Conservation (phyloP, 768 basidiomycete species). For the Amanita rimosa region DNA sequence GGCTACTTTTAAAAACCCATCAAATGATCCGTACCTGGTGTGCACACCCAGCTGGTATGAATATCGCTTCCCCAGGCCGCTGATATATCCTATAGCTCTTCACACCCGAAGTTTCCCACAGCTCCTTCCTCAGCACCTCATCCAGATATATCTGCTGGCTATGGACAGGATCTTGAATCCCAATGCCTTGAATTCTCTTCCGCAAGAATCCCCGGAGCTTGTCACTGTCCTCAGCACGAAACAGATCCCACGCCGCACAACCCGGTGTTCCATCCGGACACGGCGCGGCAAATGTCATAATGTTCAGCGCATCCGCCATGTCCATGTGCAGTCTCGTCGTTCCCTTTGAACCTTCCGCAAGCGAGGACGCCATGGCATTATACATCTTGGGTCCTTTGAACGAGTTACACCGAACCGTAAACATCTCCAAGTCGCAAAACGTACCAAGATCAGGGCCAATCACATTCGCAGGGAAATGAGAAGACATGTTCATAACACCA, state of each 20-base stretch:
- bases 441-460: slow-evolving; percentile 72
- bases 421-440: slow-evolving; percentile 15
- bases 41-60: slow-evolving; percentile 90
- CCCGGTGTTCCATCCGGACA: slow-evolving; percentile 55
- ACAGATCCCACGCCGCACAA: slow-evolving; percentile 89
- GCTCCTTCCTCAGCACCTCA: slow-evolving; percentile 46
- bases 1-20: not conserved
- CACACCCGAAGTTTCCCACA: slow-evolving; percentile 60
- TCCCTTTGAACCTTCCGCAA: slow-evolving; percentile 60
- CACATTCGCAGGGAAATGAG: slow-evolving; percentile 77
- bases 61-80: slow-evolving; percentile 84
- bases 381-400: slow-evolving; percentile 86
- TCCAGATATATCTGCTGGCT: slow-evolving; percentile 84
- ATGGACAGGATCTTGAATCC: slow-evolving; percentile 72
- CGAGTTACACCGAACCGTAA: slow-evolving; percentile 4
- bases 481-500: slow-evolving; percentile 79
- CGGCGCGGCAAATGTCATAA: slow-evolving; percentile 68
- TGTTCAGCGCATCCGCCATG: slow-evolving; percentile 88
- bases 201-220: slow-evolving; percentile 66
- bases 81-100: slow-evolving; percentile 81
- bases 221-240: slow-evolving; percentile 70
- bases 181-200: slow-evolving; percentile 35
- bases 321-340: slow-evolving; percentile 90
- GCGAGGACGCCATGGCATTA: slow-evolving; percentile 71
- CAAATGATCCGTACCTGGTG: slow-evolving; percentile 50